Evolutionary conservation across 2,329 filamentous ascomycete genomes (phyloP), one percentile per base, ranked within the genome.

Genomic region (Calonectria pteridis): DNA sequence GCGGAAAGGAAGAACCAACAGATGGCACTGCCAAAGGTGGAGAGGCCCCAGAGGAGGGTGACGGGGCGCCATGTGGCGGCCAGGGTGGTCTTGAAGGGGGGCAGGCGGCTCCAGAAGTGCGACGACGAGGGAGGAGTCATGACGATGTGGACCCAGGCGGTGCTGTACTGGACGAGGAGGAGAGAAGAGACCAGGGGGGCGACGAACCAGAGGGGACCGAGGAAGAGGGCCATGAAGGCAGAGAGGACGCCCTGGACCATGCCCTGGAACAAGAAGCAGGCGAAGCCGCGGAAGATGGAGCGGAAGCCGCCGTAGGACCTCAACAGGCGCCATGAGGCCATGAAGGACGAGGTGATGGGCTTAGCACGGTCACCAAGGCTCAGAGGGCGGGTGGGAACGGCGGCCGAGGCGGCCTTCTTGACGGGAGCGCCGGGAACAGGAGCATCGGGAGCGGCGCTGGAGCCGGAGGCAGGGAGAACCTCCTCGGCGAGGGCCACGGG

Each of bases 91-190:
- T 88, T 88, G 83, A 92, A 91, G 58, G 91, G 85, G 20, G 94
- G 93, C 66, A 98, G 89, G 71, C 95, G 93, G 80, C 89, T 86
- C 85, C 90, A 94, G 87, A 93, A 95, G 78, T 86, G 86, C 82
- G 90, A 89, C 62, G 87, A 81, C 71, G 90, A 93, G 6, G 92
- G 91, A 67, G 91, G 88, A 2, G 94, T 93, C 81, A 98, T 95
- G 82, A 98, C 91, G 80, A 94, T 93, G 84, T 98, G 95, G 4
- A 95, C 94, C 95, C 95, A 98, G 67, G 91, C 90, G 77, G 96
- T 90, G 82, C 91, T 90, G 73, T 96, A 84, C 80, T 93, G 93
- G 46, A 93, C 90, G 37, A 94, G 87, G 51, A 93, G 71, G 64
- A 93, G 88, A 67, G 88, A 88, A 68, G 79, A 77, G 70, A 82